A percentile compares a stretch with the other conserved stretches of the same genome.
Evolutionary conservation across 1,139 yeast species (phyloP).

Genomic region (Yamadazyma sp.): DNA sequence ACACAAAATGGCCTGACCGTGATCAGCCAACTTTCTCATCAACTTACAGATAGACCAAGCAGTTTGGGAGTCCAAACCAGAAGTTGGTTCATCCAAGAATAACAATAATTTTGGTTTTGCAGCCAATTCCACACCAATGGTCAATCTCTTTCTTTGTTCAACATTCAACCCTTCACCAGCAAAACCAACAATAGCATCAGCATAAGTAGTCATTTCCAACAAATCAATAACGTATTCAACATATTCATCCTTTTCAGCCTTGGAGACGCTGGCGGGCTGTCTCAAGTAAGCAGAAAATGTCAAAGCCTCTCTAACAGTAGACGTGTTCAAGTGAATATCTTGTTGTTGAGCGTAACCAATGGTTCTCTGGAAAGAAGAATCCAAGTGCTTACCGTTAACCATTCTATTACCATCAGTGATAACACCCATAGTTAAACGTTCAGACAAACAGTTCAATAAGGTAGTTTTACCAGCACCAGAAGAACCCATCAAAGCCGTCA

Average conservation of each 20-base stretch:
- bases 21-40: conserved; percentile 73
- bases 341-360: conserved; percentile 87
- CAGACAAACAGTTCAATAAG: conserved; percentile 67
- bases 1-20: conserved; percentile 82
- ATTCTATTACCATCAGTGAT: conserved; percentile 69
- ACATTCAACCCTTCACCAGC: conserved; percentile 79
- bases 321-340: conserved; percentile 70
- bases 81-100: conserved; percentile 90
- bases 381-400: conserved; percentile 71
- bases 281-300: conserved; percentile 71
- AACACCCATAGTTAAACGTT: conserved; percentile 76
- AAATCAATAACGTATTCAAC: conserved; percentile 71
- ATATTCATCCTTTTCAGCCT: conserved; percentile 62
- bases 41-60: conserved; percentile 86
- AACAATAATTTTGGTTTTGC: conserved; percentile 81
- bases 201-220: conserved; percentile 70
- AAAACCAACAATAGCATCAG: conserved; percentile 82
- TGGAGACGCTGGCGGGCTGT: conserved; percentile 58
- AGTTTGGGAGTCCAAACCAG: conserved; percentile 89
- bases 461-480: conserved; percentile 91
- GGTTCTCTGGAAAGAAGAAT: conserved; percentile 72
- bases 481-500: conserved; percentile 68
- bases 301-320: conserved; percentile 80
- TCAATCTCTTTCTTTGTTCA: conserved; percentile 81
- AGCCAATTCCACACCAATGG: conserved; percentile 83